Base-by-base conservation (phyloP, 495 filamentous ascomycete genomes). In the Tricharina praecox region DNA sequence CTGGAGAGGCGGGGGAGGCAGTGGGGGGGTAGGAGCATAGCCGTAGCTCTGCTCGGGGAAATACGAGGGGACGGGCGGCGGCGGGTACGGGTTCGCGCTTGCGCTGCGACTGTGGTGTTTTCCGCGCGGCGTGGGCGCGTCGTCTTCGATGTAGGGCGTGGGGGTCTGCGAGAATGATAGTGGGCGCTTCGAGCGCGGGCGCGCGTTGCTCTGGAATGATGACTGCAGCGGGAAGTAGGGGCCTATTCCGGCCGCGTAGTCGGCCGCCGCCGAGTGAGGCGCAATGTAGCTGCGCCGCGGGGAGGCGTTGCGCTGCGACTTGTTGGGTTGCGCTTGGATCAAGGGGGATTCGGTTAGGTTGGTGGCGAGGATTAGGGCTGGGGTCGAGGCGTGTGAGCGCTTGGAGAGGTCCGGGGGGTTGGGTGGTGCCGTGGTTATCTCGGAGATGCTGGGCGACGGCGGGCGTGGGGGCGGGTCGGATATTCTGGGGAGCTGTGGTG, bases 1-100 rank as follows among this genome's bases (percentile, higher is more conserved):
- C n/a, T n/a, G n/a, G n/a, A n/a, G n/a, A n/a, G n/a, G n/a, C 18
- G 37, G 37, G n/a, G 37, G 15, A 40, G 37, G 37, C 21, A 32
- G 28, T 32, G 7, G 28, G 13, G 28, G 37, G 37, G 37, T 40
- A 40, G 8, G 16, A 24, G 13, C 40, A 26, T 43, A 43, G 1
- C 21, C 34, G 34, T 9, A 37, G 16, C 28, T 13, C 13, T 37
- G 34, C 4, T 37, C 40, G 2, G 19, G 40, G 19, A n/a, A 24
- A 3, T 43, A 24, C 18, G 21, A 23, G 3, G 13, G 11, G 13
- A 18, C 15, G 37, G 9, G 10, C 37, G 37, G 20, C 5, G 1
- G 23, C 24, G 40, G 40, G 24, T 43, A 40, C 10, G 37, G 19
- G 23, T 26, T 43, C 3, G 8, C n/a, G 20, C 40, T 43, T 24